Conservation (phyloP, 352 stramenopile genomes). For the Globisporangium sylvaticum region DNA sequence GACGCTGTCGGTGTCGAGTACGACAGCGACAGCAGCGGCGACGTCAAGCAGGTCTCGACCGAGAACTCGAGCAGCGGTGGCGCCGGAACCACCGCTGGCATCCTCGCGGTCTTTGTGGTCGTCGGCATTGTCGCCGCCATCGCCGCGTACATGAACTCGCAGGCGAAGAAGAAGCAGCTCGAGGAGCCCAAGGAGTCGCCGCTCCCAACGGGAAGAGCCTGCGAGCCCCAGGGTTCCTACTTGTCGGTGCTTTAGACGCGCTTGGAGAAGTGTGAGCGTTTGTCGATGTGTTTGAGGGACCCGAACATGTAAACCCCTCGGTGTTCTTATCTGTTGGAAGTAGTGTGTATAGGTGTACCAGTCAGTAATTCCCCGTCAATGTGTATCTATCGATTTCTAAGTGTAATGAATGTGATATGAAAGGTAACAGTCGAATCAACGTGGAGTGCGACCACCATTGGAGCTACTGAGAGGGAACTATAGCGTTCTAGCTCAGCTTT, state of each 20-base stretch:
- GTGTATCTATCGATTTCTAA: no score
- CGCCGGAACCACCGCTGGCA: slow-evolving; percentile 10
- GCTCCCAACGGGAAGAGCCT: not conserved
- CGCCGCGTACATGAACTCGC: slow-evolving; percentile 18
- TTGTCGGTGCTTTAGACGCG: slow-evolving; percentile 1
- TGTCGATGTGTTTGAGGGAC: not conserved
- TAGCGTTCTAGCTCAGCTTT: no score
- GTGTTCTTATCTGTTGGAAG: no score
- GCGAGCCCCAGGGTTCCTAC: not conserved
- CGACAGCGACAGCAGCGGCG: not conserved
- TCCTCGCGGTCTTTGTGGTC: slow-evolving; percentile 13
- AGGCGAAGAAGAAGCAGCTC: slow-evolving; percentile 7
- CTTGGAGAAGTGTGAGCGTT: not conserved
- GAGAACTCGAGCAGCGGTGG: slow-evolving; percentile 7
- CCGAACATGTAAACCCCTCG: no score
- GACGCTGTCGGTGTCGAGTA: not conserved
- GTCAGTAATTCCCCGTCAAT: no score
- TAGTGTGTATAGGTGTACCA: no score
- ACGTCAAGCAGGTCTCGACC: slow-evolving; percentile 10
- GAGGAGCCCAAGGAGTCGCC: slow-evolving; percentile 10
- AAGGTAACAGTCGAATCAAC: no score
- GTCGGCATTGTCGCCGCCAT: slow-evolving; percentile 14
- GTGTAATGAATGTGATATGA: no score
- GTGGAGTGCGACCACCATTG: no score
- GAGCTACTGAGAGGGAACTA: no score